Conservation (phyloP, 2,329 filamentous ascomycete species). For the Colletotrichum aenigma region DNA sequence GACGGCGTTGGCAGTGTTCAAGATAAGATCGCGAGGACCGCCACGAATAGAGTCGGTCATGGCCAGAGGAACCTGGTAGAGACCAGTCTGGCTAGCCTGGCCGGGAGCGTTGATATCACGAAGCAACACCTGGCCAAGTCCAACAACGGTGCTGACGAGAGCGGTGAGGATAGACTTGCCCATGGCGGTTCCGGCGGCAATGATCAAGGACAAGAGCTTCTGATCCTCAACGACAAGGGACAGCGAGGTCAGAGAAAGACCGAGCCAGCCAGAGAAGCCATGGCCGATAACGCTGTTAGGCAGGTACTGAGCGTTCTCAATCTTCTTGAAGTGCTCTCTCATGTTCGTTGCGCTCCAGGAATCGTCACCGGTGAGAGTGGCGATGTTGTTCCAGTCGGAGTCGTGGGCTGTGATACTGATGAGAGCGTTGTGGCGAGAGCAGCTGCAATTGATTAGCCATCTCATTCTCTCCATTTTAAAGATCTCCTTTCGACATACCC, state of each 20-base stretch:
- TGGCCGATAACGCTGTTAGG: slow-evolving; percentile 41
- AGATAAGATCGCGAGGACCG: background rate
- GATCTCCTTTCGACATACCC: slow-evolving; percentile 31
- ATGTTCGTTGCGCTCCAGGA: slow-evolving; percentile 64
- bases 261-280: slow-evolving; percentile 59
- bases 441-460: background rate
- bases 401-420: slow-evolving; percentile 62
- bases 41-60: slow-evolving; percentile 3
- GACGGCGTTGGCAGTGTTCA: slow-evolving; percentile 6
- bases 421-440: slow-evolving; percentile 63
- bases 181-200: slow-evolving; percentile 29
- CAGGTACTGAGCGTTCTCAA: slow-evolving; percentile 62
- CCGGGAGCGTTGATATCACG: slow-evolving; percentile 27
- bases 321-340: slow-evolving; percentile 59
- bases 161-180: slow-evolving; percentile 24
- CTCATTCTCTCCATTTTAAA: background rate
- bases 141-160: slow-evolving; percentile 23
- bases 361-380: slow-evolving; percentile 60
- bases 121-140: slow-evolving; percentile 28
- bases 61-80: background rate
- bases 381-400: slow-evolving; percentile 64
- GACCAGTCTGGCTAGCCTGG: background rate
- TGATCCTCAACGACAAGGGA: slow-evolving; percentile 11
- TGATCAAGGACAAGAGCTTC: slow-evolving; percentile 23
- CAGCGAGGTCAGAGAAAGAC: background rate